Evolutionary conservation across 148 eudicot genomes (phyloP).

Genomic region (Salicornia ramosissima): DNA sequence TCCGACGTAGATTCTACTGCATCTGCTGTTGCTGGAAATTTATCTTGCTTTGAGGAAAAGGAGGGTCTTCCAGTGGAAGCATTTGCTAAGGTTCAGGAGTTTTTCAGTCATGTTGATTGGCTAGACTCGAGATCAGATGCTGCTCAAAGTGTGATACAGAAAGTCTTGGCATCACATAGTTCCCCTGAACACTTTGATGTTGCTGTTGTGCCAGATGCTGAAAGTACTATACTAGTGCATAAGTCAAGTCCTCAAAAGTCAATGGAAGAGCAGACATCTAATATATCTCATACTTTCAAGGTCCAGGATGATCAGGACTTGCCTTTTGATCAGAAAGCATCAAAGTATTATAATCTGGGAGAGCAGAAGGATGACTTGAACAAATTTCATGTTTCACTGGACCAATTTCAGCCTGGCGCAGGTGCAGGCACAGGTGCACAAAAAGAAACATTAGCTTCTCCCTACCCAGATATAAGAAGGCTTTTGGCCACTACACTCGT

Average conservation of each 20-base stretch:
- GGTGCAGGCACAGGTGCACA: background rate
- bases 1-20: constrained; percentile 78
- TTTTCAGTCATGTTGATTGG: constrained; percentile 87
- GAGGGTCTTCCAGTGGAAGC: constrained; percentile 94
- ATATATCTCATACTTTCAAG: constrained; percentile 18
- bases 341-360: constrained; percentile 17
- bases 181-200: constrained; percentile 32
- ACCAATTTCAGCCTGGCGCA: constrained; percentile 7
- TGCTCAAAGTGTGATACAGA: constrained; percentile 52
- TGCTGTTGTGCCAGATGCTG: constrained; percentile 23
- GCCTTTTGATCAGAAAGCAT: constrained; percentile 6
- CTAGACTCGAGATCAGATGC: constrained; percentile 57
- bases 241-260: constrained; percentile 24
- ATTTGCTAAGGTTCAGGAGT: constrained; percentile 84
- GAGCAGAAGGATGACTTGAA: constrained; percentile 25
- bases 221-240: constrained; percentile 17
- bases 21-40: constrained; percentile 47
- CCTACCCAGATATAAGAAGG: background rate
- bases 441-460: constrained; percentile 2
- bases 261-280: constrained; percentile 26
- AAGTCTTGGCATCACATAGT: constrained; percentile 35
- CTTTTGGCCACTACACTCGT: constrained; percentile 6
- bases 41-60: constrained; percentile 74
- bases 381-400: constrained; percentile 8
- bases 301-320: constrained; percentile 20